A percentile compares a stretch with the other conserved stretches of the same genome.
Evolutionary conservation across 257 asterid species (phyloP).

Genomic region (Euphrasia confusa): DNA sequence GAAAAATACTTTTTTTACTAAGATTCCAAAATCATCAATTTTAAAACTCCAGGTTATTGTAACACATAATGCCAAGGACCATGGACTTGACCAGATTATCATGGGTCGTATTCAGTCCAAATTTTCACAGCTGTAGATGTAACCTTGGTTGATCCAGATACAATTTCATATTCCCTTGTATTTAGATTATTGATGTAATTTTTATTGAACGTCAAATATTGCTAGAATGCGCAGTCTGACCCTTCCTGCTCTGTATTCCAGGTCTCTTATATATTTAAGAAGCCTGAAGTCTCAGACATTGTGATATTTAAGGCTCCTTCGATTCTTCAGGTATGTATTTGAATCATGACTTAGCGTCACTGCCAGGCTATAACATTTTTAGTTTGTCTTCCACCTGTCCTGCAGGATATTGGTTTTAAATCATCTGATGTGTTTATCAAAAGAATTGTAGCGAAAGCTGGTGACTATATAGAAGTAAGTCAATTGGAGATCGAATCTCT

Average conservation of each 20-base stretch:
- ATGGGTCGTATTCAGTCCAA: too few relatives aligned
- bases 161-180: not conserved
- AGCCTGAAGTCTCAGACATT: constrained; percentile 76
- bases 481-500: constrained; percentile 7
- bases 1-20: too few relatives aligned
- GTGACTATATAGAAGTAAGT: constrained; percentile 76
- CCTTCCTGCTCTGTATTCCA: constrained; percentile 29
- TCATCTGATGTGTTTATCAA: constrained; percentile 78
- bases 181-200: constrained; percentile 7
- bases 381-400: constrained; percentile 18
- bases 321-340: constrained; percentile 59
- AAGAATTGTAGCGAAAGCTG: constrained; percentile 89
- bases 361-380: constrained; percentile 9
- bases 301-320: constrained; percentile 89
- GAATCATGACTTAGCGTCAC: not conserved
- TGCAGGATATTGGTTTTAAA: constrained; percentile 66
- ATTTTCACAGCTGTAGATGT: not conserved
- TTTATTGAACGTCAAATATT: constrained; percentile 10
- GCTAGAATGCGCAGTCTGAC: constrained; percentile 10
- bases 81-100: too few relatives aligned
- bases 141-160: constrained; percentile 1
- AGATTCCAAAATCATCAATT: too few relatives aligned
- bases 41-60: too few relatives aligned
- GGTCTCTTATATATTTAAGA: constrained; percentile 83
- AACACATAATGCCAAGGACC: too few relatives aligned